phyloP scores from a whole-genome alignment of 1,139 yeast species.

The Debaryomyces coudertii region DNA sequence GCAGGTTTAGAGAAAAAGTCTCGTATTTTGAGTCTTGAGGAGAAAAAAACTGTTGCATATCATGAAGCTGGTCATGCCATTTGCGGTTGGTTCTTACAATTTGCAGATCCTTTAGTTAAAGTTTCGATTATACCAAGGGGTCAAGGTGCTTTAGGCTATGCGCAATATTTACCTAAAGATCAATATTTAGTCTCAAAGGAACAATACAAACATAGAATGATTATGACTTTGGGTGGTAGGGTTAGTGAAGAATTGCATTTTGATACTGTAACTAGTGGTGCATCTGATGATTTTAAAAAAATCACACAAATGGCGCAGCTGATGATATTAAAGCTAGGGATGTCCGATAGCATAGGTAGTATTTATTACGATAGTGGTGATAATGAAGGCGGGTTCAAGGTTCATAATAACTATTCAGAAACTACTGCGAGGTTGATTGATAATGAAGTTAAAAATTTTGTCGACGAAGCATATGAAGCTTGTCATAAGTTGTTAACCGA shows the following conservation, averaged over 20 bases:
- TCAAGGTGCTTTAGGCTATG: slow-evolving; percentile 83
- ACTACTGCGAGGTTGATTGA: slow-evolving; percentile 69
- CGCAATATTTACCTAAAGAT: slow-evolving; percentile 81
- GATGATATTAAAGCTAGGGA: slow-evolving; percentile 77
- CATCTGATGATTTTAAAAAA: slow-evolving; percentile 79
- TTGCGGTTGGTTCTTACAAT: slow-evolving; percentile 75
- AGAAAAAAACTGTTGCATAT: slow-evolving; percentile 75
- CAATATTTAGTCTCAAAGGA: slow-evolving; percentile 66
- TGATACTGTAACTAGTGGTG: slow-evolving; percentile 79
- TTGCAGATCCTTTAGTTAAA: slow-evolving; percentile 76
- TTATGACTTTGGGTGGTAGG: slow-evolving; percentile 81
- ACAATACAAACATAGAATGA: slow-evolving; percentile 72
- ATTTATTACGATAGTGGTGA: slow-evolving; percentile 56
- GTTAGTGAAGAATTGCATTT: slow-evolving; percentile 79
- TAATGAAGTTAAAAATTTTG: slow-evolving; percentile 63
- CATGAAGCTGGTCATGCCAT: slow-evolving; percentile 87
- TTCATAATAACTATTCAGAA: slow-evolving; percentile 72
- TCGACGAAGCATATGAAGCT: slow-evolving; percentile 53
- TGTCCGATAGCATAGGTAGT: slow-evolving; percentile 72
- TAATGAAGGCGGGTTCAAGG: slow-evolving; percentile 48
- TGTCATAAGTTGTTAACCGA: slow-evolving; percentile 60
- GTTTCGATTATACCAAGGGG: slow-evolving; percentile 86
- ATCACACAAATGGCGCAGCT: slow-evolving; percentile 77
- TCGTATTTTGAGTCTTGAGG: slow-evolving; percentile 67
- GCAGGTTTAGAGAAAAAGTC: slow-evolving; percentile 81